Percentiles rank a stretch among this genome's conserved stretches.
Evolutionary conservation across 1,284 basidiomycete species (phyloP).

Genomic region (Sutorius eximius): DNA sequence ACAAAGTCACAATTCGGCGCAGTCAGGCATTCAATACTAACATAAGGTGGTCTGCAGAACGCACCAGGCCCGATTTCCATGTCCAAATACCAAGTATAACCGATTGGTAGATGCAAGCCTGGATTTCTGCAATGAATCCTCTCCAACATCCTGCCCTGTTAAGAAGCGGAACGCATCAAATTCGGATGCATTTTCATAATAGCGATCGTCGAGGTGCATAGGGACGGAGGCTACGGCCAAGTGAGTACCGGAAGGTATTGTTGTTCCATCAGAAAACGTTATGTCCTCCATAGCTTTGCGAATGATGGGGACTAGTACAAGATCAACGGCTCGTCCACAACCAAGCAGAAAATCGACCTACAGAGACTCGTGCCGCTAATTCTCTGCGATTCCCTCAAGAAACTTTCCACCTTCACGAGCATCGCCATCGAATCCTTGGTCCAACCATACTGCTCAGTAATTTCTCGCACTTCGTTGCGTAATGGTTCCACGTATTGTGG

Average conservation of each 20-base stretch:
- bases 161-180: slow-evolving; percentile 44
- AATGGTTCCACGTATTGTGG: slow-evolving; percentile 39
- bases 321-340: slow-evolving; percentile 5
- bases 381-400: slow-evolving; percentile 42
- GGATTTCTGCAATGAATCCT: slow-evolving; percentile 18
- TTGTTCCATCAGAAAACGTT: slow-evolving; percentile 45
- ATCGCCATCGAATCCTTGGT: slow-evolving; percentile 36
- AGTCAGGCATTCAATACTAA: slow-evolving; percentile 3
- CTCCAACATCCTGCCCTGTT: slow-evolving; percentile 18
- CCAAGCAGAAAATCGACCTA: slow-evolving; percentile 14
- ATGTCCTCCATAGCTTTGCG: slow-evolving; percentile 40
- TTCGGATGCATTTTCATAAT: slow-evolving; percentile 34
- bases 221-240: slow-evolving; percentile 35
- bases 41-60: slow-evolving; percentile 16
- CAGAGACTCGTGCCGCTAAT: slow-evolving; percentile 35
- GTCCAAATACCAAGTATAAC: slow-evolving; percentile 42
- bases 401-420: slow-evolving; percentile 42
- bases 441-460: slow-evolving; percentile 37
- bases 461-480: slow-evolving; percentile 37
- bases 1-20: background rate
- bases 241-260: slow-evolving; percentile 39
- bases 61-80: slow-evolving; percentile 45
- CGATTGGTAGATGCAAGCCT: slow-evolving; percentile 35
- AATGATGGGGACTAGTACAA: slow-evolving; percentile 31
- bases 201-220: slow-evolving; percentile 37